Base-by-base conservation (phyloP, 495 filamentous ascomycete species). In the Hapsidospora chrysogenum region DNA sequence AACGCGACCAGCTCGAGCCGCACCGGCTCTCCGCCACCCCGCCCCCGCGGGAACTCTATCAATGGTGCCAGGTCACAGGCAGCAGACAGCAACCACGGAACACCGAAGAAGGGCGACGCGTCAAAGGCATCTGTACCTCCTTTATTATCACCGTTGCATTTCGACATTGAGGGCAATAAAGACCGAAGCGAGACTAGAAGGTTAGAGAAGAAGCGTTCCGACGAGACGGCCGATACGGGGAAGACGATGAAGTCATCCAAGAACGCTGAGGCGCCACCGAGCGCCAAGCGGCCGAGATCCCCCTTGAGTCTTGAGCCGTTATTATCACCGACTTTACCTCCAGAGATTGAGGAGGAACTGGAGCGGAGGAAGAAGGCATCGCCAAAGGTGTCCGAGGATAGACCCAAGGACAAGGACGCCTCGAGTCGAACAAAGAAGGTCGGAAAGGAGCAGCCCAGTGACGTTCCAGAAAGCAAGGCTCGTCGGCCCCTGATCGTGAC, bases 321-420 rank as follows among this genome's bases (percentile, higher is more conserved):
- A 11, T 53, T 67, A 6, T 67, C 63, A 5, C 63, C 63, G 4
- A 67, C 61, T 3, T 44, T 67, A 7, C 63, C 63, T 1, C 46
- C 58, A 1, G 37, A 63, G 27, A 49, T 67, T 3, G 54, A 66
- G 17, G 57, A 55, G 30, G 56, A 59, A 20, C 46, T 67, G 11
- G 50, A 52, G 9, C 53, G 49, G 27, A 11, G 51, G 7, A 57
- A 56, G 29, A 49, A 43, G 26, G 46, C 46, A 14, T 42, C 52
- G 4, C 41, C 49, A 27, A 60, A 61, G 38, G 14, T 8, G 3
- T 9, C 21, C 18, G 36, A 38, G 22, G 15, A n/a, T 9, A 39
- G 26, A 11, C 20, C 33, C 20, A 36, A 36, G 13, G 19, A 8
- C 21, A 36, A 36, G n/a, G 46, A 33, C 4, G 47, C 57, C 9